Conservation (phyloP, 257 asterid genomes). For the Solanum etuberosum region DNA sequence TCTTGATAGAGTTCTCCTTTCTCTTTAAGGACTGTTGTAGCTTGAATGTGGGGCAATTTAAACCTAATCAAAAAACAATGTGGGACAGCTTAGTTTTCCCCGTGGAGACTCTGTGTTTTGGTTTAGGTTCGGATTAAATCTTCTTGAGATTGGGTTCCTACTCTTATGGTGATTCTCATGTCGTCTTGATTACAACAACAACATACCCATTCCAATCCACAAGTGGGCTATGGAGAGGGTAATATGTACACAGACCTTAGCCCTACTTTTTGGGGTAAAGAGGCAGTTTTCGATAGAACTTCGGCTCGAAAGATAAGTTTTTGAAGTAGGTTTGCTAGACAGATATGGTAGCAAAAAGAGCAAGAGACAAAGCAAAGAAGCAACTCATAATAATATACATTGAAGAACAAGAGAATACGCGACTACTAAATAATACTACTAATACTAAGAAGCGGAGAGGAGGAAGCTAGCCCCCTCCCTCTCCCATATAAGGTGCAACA, state of each 20-base stretch:
- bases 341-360: not conserved
- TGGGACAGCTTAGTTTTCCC: not conserved
- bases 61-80: not conserved
- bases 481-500: not conserved
- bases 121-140: not conserved
- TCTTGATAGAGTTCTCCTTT: not conserved
- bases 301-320: not conserved
- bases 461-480: not conserved
- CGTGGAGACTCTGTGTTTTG: not conserved
- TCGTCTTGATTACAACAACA: not conserved
- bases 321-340: not conserved
- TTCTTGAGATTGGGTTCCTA: not conserved
- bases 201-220: not conserved
- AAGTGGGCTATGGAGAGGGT: not conserved
- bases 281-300: not conserved
- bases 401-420: not conserved
- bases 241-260: not conserved
- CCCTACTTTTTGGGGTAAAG: not conserved
- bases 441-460: not conserved
- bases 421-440: not conserved
- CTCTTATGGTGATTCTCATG: not conserved
- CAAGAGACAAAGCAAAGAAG: not conserved
- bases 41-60: not conserved
- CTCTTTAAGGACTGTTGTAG: not conserved
- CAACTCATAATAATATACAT: not conserved